A percentile compares a stretch with the other conserved stretches of the same genome.
phyloP scores from a whole-genome alignment of 140 eudicot genomes.

The Oenanthe javanica region DNA sequence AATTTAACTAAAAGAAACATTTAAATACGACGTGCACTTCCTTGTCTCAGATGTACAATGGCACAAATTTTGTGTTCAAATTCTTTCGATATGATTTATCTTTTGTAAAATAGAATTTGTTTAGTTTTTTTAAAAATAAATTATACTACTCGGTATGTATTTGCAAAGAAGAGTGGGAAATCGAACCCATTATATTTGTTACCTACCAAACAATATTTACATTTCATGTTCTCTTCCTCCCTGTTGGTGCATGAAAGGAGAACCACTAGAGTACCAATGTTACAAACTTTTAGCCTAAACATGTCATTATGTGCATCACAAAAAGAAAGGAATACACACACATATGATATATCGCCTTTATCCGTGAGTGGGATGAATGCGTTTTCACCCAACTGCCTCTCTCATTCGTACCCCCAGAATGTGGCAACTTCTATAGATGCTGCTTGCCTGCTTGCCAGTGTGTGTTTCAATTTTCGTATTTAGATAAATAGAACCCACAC shows the following conservation, averaged over 20 bases:
- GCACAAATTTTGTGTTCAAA: no score
- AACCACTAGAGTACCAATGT: neutral
- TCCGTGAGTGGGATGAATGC: conserved; percentile 8
- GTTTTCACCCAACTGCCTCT: neutral
- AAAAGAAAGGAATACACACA: neutral
- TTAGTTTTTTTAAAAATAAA: no score
- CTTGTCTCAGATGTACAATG: neutral
- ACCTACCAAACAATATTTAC: neutral
- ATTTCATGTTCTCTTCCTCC: neutral
- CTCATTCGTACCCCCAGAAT: neutral
- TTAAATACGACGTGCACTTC: neutral
- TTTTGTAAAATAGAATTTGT: neutral
- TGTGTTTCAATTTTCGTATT: neutral
- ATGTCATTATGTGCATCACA: conserved; percentile 3
- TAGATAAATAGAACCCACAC: neutral
- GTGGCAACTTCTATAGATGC: neutral
- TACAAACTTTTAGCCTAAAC: neutral
- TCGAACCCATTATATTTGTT: no score
- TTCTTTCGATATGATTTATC: neutral
- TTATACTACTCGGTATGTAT: no score
- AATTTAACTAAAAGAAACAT: no score
- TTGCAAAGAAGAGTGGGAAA: neutral
- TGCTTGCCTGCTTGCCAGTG: no score
- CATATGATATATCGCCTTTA: neutral
- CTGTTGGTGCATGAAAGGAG: neutral